These are phyloP conservation scores for Asterophora lycoperdoides DNA, from an alignment of 768 basidiomycete species.

Conservation along the genomic window DNA sequence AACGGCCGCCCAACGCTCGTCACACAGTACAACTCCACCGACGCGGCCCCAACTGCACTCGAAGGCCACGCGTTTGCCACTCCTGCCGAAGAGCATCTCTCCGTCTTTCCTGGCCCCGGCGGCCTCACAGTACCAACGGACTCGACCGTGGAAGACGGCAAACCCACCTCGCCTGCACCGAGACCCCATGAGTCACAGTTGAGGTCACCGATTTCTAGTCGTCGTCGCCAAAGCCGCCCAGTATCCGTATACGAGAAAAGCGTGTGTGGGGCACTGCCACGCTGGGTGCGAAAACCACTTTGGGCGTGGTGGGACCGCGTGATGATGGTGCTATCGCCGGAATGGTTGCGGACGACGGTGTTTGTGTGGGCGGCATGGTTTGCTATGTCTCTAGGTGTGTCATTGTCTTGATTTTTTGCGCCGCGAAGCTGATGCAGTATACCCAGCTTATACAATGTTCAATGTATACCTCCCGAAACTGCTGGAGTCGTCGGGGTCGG, in stretches of 20 bases:
- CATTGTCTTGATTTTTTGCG: neutral
- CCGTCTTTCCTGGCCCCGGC: constrained; percentile 14
- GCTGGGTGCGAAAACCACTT: constrained; percentile 54
- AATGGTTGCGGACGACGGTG: constrained; percentile 74
- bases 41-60: constrained; percentile 25
- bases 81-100: constrained; percentile 18
- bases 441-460: constrained; percentile 81
- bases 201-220: neutral
- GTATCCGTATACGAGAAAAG: constrained; percentile 44
- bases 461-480: constrained; percentile 89
- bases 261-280: constrained; percentile 44
- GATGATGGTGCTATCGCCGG: constrained; percentile 63
- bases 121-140: neutral
- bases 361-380: constrained; percentile 80
- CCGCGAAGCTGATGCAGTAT: constrained; percentile 1
- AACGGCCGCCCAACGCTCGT: constrained; percentile 14
- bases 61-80: constrained; percentile 27
- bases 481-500: constrained; percentile 56
- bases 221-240: constrained; percentile 13
- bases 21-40: constrained; percentile 33
- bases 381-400: constrained; percentile 69
- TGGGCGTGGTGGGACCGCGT: constrained; percentile 67
- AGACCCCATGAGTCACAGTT: neutral
- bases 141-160: constrained; percentile 2
- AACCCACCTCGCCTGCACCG: constrained; percentile 4